phyloP scores from a whole-genome alignment of 768 basidiomycete species.

The Tricholoma matsutake region DNA sequence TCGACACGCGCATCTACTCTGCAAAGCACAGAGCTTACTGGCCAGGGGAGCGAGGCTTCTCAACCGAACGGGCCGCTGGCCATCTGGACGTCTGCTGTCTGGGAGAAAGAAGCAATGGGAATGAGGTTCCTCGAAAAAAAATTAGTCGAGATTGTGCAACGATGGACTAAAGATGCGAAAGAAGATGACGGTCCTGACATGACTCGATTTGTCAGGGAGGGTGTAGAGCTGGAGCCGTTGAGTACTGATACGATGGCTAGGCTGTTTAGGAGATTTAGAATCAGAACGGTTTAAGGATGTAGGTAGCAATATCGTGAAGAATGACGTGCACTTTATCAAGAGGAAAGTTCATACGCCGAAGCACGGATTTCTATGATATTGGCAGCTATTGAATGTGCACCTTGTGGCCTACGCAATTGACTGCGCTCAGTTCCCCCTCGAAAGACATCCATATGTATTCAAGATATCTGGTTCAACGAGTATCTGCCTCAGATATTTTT shows the following conservation, averaged over 20 bases:
- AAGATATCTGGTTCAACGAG: too few relatives aligned
- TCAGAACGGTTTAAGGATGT: neutral
- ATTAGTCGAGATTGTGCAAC: conserved; percentile 44
- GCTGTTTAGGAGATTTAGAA: conserved; percentile 5
- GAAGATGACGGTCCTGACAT: conserved; percentile 22
- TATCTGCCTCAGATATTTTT: too few relatives aligned
- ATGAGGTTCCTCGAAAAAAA: conserved; percentile 60
- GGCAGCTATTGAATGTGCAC: neutral
- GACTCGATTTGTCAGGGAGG: conserved; percentile 29
- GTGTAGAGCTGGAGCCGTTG: conserved; percentile 8
- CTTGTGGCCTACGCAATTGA: too few relatives aligned
- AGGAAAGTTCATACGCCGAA: too few relatives aligned
- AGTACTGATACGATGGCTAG: conserved; percentile 3
- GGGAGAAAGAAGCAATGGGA: conserved; percentile 59
- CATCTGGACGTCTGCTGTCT: conserved; percentile 69
- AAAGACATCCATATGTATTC: too few relatives aligned
- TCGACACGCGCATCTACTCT: conserved; percentile 19
- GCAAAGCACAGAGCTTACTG: conserved; percentile 24
- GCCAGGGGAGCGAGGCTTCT: conserved; percentile 21
- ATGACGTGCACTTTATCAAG: too few relatives aligned
- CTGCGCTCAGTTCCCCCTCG: too few relatives aligned
- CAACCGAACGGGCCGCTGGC: conserved; percentile 49
- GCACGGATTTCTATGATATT: too few relatives aligned
- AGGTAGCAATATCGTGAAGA: too few relatives aligned
- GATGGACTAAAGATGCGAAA: conserved; percentile 33